Percentiles rank a stretch among this genome's conserved stretches.
These are phyloP conservation scores for Nemophila menziesii DNA, from an alignment of 257 asterid species.

Conservation along the genomic window DNA sequence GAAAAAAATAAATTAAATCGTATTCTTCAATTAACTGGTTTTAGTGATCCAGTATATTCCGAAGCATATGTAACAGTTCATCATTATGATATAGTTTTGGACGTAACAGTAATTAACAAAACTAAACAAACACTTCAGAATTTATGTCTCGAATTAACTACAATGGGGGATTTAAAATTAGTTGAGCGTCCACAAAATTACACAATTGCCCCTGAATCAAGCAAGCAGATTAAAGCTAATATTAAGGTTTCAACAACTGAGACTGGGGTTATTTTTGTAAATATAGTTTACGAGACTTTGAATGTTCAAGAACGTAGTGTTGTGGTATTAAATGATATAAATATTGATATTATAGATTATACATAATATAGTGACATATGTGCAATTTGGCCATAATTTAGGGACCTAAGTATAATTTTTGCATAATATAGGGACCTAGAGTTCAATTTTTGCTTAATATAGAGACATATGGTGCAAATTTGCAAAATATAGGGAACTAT, in stretches of 20 bases:
- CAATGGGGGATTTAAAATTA: slow-evolving; percentile 96
- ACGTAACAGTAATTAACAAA: slow-evolving; percentile 78
- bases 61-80: slow-evolving; percentile 95
- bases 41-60: slow-evolving; percentile 93
- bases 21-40: slow-evolving; percentile 87
- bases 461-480: too few relatives aligned
- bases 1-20: slow-evolving; percentile 82
- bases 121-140: slow-evolving; percentile 96
- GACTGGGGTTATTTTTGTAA: slow-evolving; percentile 94
- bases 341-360: slow-evolving; percentile 94
- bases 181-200: slow-evolving; percentile 95
- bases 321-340: slow-evolving; percentile 85
- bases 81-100: slow-evolving; percentile 89
- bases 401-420: too few relatives aligned
- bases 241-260: slow-evolving; percentile 95
- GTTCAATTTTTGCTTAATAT: too few relatives aligned
- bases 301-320: slow-evolving; percentile 84
- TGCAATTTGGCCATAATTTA: too few relatives aligned
- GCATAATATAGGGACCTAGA: too few relatives aligned
- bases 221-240: slow-evolving; percentile 91
- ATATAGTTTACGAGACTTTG: slow-evolving; percentile 86
- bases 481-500: too few relatives aligned
- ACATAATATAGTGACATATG: too few relatives aligned
- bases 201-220: slow-evolving; percentile 77
- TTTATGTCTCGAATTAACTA: slow-evolving; percentile 85